Conservation (phyloP, 2,329 filamentous ascomycete species). For the Fusarium sacchari region DNA sequence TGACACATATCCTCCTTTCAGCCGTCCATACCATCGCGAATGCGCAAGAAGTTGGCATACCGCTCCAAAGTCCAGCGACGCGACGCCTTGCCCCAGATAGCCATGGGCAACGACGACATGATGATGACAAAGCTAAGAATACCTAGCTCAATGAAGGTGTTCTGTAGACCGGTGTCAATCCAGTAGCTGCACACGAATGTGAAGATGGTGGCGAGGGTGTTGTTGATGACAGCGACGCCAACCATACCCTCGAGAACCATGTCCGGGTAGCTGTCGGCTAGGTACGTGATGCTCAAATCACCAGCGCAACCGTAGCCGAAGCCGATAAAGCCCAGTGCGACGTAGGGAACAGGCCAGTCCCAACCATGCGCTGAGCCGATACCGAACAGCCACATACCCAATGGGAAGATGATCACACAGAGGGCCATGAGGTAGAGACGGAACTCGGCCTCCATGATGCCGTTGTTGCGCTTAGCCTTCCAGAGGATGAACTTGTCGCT, state of each 20-base stretch:
- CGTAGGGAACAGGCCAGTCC: conserved; percentile 63
- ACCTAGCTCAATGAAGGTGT: conserved; percentile 63
- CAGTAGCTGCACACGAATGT: conserved; percentile 62
- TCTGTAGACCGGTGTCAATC: conserved; percentile 57
- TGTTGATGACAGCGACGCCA: conserved; percentile 66
- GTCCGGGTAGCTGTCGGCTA: conserved; percentile 66
- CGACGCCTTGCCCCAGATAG: conserved; percentile 61
- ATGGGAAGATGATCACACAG: conserved; percentile 60
- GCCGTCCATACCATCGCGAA: conserved; percentile 54
- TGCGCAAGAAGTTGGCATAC: conserved; percentile 58
- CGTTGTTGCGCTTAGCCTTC: conserved; percentile 63
- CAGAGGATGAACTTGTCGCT: conserved; percentile 66
- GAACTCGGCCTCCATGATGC: conserved; percentile 65
- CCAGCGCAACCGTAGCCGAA: conserved; percentile 69
- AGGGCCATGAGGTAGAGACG: conserved; percentile 62
- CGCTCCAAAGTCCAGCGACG: conserved; percentile 58
- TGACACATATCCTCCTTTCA: conserved; percentile 6
- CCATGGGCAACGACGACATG: conserved; percentile 63
- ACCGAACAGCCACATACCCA: conserved; percentile 63
- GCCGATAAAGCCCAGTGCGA: conserved; percentile 66
- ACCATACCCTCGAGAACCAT: conserved; percentile 69
- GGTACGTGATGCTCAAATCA: conserved; percentile 64
- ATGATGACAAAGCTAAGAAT: conserved; percentile 62
- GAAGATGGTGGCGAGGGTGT: conserved; percentile 63
- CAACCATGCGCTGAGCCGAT: conserved; percentile 61